Evolutionary conservation across 139 green algal genomes (phyloP), one percentile per base, ranked within the genome.

Genomic region (Micromonas commoda): DNA sequence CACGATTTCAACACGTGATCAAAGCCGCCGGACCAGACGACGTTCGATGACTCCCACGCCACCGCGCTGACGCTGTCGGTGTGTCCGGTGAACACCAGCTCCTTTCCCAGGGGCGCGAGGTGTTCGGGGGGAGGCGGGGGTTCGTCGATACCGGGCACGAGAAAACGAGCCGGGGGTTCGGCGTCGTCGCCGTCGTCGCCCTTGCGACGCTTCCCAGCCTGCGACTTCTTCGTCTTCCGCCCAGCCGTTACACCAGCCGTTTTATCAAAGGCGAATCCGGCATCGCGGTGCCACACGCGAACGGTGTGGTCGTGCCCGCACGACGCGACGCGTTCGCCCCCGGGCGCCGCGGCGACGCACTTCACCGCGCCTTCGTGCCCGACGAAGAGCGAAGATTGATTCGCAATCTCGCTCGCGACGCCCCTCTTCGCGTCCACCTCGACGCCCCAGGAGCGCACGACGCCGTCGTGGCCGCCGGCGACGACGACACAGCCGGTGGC

Each of bases 1-100:
- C 89, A 96, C 20, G 84, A 63, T 29, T 88, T 82, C 33, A 95
- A 84, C 37, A 81, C 87, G 76, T 94, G 90, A 80, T 97, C 92
- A 90, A 89, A 97, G 1, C 87, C 91, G 3, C 83, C 85, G 34
- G 84, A 92, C 79, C 82, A 85, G 3, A 96, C 24, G 4, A 69
- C 73, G 3, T 68, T 73, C 35, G 33, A 51, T 4, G 67, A 73
- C 0, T 86, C 70, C 89, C 89, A 96, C 2, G 76, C 65, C 1
- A 92, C 64, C 0, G 76, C 77, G 1, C 88, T 82, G 21, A 96
- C 88, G 23, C 84, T 90, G 73, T 94, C 89, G 51, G 88, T 76
- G 76, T 97, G 92, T 0, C 86, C 92, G 1, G 35, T 51, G 26
- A 87, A 38, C 24, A 70, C 57, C 20, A 69, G 20, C 19, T 69